Evolutionary conservation across 116 monocot genomes (phyloP).

Genomic region (Cymodocea nodosa): DNA sequence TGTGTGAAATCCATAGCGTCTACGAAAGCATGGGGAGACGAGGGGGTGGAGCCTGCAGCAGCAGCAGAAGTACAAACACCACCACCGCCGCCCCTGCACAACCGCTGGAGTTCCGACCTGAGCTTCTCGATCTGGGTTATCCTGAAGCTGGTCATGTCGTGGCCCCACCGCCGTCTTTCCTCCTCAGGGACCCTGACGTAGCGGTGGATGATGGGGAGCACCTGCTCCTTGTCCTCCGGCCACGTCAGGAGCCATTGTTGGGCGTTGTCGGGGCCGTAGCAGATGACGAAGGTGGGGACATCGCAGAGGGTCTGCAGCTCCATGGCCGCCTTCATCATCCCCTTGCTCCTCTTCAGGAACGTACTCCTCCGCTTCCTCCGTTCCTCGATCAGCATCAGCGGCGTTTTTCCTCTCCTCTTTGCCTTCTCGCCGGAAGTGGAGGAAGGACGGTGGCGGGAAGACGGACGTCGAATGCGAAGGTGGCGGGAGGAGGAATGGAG

Average conservation of each 20-base stretch:
- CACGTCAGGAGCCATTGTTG: background rate
- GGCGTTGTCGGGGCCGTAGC: background rate
- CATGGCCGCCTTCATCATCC: slow-evolving; percentile 13
- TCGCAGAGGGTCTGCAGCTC: slow-evolving; percentile 13
- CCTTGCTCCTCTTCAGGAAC: no score
- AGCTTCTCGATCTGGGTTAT: background rate
- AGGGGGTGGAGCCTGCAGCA: no score
- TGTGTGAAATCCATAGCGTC: no score
- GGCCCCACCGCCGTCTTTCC: background rate
- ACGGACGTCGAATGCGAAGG: no score
- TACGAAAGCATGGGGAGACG: no score
- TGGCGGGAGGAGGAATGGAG: no score
- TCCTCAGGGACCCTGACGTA: background rate
- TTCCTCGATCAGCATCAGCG: background rate
- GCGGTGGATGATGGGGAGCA: background rate
- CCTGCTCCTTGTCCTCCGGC: background rate
- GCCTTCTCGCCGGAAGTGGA: background rate
- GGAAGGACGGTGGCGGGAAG: no score
- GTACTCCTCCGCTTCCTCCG: background rate
- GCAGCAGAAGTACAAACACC: no score
- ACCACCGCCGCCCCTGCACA: no score
- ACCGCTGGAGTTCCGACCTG: background rate
- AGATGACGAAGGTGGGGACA: slow-evolving; percentile 4
- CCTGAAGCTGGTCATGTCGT: background rate
- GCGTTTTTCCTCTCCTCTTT: background rate